Evolutionary conservation across 352 stramenopile species (phyloP), one percentile per base, ranked within the genome.

Genomic region (Phytophthora citricola): DNA sequence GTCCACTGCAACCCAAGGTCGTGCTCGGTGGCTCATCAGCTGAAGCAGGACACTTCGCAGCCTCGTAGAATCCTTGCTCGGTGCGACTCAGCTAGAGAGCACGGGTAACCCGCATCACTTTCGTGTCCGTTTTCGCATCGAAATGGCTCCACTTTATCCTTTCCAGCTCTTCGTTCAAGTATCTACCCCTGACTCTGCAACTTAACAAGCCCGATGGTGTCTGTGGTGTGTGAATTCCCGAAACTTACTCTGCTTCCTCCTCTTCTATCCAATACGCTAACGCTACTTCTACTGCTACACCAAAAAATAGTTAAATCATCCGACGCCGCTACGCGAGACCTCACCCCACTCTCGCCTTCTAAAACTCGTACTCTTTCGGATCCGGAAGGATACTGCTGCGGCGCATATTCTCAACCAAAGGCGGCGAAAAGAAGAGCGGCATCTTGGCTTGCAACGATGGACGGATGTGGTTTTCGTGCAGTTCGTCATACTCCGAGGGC

Each of bases 401-500:
- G 6, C 81, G 78, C 47, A 85, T 58, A 24, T 80, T 71, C 53
- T 78, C 61, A 24, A 61, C 58, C 27, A 75, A 47, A 17, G 84
- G 75, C 29, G 80, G 72, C 38, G 76, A 76, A 66, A 93, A 87
- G 64, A 93, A 93, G 36, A 89, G 72, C 36, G 84, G 84, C 76
- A 91, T 79, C 29, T 85, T 83, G 24, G 81, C 55, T 32, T 78
- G 71, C 38, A 93, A 58, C 36, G 73, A 79, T 45, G 82, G 82
- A 9, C 77, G 82, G 60, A 93, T 81, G 8, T 78, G 45, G 26
- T 81, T 72, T 49, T 85, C 70, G 7, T 91, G 71, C 38, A 90
- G 61, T 39, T 75, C 63, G 24, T 71, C 63, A 26, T 81, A 61
- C 17, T 69, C 62, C 27, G 70, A 81, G 3, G 77, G 58, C 12